These are phyloP conservation scores for Acanthamoeba lenticulata DNA, from an alignment of 208 protist species.

Conservation along the genomic window DNA sequence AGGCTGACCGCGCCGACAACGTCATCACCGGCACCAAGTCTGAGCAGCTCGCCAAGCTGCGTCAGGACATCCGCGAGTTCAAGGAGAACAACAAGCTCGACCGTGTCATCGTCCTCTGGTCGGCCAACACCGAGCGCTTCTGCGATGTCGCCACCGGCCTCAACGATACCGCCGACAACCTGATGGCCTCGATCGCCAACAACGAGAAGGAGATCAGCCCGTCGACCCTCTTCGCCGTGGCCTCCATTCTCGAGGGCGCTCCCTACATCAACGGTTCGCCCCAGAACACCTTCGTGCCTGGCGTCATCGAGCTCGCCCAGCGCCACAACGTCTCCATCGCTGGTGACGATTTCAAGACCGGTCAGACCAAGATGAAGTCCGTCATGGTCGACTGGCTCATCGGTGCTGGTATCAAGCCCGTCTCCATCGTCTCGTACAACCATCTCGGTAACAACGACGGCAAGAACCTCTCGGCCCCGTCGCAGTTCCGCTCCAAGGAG, in stretches of 20 bases:
- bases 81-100: constrained; percentile 93
- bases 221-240: constrained; percentile 96
- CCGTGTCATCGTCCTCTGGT: constrained; percentile 98
- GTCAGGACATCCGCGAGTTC: constrained; percentile 94
- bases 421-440: constrained; percentile 94
- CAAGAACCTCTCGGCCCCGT: constrained; percentile 95
- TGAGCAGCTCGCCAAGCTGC: constrained; percentile 94
- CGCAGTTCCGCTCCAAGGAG: constrained; percentile 98
- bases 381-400: constrained; percentile 98
- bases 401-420: constrained; percentile 93
- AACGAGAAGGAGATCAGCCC: constrained; percentile 94
- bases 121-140: constrained; percentile 99
- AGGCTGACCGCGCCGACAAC: constrained; percentile 97
- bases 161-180: constrained; percentile 97
- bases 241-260: constrained; percentile 95
- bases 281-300: constrained; percentile 99
- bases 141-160: constrained; percentile 90
- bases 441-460: constrained; percentile 99
- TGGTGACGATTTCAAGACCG: constrained; percentile 99
- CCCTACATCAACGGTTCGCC: constrained; percentile 99
- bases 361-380: constrained; percentile 99
- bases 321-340: constrained; percentile 93
- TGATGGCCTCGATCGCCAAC: constrained; percentile 92
- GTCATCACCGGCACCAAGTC: constrained; percentile 92
- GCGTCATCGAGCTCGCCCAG: constrained; percentile 94